Percentiles rank a stretch among this genome's conserved stretches.
Conservation (phyloP, 148 eudicot species). For the Chenopodium quinoa region DNA sequence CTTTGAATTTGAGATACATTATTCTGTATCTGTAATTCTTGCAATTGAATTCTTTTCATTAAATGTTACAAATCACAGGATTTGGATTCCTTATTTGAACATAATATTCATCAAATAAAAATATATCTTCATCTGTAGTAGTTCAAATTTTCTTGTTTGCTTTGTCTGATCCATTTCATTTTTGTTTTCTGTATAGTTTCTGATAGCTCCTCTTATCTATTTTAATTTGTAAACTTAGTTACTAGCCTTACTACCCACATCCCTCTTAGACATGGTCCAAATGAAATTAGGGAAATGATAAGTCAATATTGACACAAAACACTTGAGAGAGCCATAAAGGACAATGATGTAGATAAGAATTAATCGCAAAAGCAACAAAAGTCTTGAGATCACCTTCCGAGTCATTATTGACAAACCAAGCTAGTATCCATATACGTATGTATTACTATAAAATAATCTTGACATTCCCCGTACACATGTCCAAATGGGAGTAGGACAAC, state of each 20-base stretch:
- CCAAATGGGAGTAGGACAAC: not conserved
- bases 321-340: too few relatives aligned
- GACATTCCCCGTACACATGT: too few relatives aligned
- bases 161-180: not conserved
- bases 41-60: conserved; percentile 5
- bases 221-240: not conserved
- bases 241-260: not conserved
- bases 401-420: too few relatives aligned
- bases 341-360: not conserved
- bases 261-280: not conserved
- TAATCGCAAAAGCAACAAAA: not conserved
- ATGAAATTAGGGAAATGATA: not conserved
- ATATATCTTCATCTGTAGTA: not conserved
- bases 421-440: not conserved
- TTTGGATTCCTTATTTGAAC: conserved; percentile 9
- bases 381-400: too few relatives aligned
- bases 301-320: not conserved
- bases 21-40: conserved; percentile 7
- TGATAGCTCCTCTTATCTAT: not conserved
- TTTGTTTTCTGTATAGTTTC: not conserved
- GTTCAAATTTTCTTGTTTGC: not conserved
- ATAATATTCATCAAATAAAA: conserved; percentile 21
- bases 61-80: conserved; percentile 1
- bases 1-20: conserved; percentile 9
- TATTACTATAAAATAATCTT: not conserved